Evolutionary conservation across 169 alveolate species (phyloP).

Genomic region (Eimeria mitis): DNA sequence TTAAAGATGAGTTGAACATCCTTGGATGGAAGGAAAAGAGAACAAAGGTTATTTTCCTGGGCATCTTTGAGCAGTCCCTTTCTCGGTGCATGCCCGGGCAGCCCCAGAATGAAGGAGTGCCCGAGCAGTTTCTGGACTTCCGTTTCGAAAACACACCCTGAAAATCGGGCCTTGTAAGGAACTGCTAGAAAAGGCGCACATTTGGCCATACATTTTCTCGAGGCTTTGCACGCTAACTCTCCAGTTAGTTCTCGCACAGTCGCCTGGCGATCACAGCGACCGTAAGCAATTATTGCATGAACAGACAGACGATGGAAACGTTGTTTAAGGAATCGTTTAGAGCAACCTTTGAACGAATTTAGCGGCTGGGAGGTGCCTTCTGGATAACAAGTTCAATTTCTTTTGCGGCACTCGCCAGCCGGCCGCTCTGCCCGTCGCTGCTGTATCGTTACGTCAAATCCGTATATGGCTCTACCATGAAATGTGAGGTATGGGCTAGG

Average conservation of each 20-base stretch:
- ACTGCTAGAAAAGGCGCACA: background rate
- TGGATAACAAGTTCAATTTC: background rate
- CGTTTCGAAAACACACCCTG: background rate
- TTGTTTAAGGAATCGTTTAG: background rate
- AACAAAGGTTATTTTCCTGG: background rate
- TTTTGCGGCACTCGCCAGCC: background rate
- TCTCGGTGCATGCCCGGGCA: conserved; percentile 19
- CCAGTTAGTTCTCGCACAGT: background rate
- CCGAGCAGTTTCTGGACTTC: conserved; percentile 6
- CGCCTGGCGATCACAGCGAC: background rate
- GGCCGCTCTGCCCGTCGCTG: background rate
- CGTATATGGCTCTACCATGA: background rate
- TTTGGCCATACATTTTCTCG: background rate
- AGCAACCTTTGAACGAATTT: background rate
- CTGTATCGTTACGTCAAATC: background rate
- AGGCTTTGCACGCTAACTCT: background rate
- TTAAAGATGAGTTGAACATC: background rate
- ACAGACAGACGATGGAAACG: background rate
- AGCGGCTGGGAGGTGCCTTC: background rate
- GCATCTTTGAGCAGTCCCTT: background rate
- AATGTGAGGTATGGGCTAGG: conserved; percentile 3
- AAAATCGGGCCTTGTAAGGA: background rate
- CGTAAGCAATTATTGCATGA: background rate
- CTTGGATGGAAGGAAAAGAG: background rate
- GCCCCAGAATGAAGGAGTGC: conserved; percentile 11